Evolutionary conservation across 192 early-diverging fungal genomes (phyloP).

Genomic region (Podila horticola): DNA sequence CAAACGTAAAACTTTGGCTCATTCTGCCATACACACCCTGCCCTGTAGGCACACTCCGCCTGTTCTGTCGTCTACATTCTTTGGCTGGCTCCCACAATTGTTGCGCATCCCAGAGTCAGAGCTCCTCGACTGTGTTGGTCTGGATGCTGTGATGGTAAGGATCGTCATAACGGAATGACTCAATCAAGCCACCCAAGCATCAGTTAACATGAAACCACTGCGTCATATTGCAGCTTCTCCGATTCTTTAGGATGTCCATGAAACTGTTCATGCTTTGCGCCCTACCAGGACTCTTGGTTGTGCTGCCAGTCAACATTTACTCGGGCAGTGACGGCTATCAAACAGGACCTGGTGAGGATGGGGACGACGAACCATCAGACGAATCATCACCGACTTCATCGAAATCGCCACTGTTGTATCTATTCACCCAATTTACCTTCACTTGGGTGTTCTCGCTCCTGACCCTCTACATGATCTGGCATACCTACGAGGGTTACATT

Average conservation of each 20-base stretch:
- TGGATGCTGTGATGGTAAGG: slow-evolving; percentile 67
- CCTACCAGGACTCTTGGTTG: slow-evolving; percentile 57
- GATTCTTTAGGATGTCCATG: slow-evolving; percentile 60
- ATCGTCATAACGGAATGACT: background rate
- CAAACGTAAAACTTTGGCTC: too few relatives aligned
- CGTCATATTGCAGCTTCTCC: slow-evolving; percentile 55
- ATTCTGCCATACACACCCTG: background rate
- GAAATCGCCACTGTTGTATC: slow-evolving; percentile 25
- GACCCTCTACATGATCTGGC: slow-evolving; percentile 60
- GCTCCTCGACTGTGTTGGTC: slow-evolving; percentile 61
- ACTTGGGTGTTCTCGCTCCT: slow-evolving; percentile 65
- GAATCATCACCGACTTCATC: slow-evolving; percentile 1
- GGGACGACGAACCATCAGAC: slow-evolving; percentile 17
- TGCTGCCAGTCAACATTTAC: slow-evolving; percentile 57
- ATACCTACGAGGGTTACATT: slow-evolving; percentile 65
- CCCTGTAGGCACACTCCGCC: slow-evolving; percentile 57
- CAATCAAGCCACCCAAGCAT: background rate
- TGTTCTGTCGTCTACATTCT: slow-evolving; percentile 49
- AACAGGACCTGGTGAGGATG: slow-evolving; percentile 12
- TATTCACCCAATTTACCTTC: slow-evolving; percentile 51
- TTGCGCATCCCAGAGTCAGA: slow-evolving; percentile 54
- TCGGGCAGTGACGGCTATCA: slow-evolving; percentile 7
- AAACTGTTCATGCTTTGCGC: slow-evolving; percentile 62
- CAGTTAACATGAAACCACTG: background rate
- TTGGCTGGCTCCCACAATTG: slow-evolving; percentile 65